phyloP scores from a whole-genome alignment of 1,139 yeast genomes.

The Kodamaea suecica region DNA sequence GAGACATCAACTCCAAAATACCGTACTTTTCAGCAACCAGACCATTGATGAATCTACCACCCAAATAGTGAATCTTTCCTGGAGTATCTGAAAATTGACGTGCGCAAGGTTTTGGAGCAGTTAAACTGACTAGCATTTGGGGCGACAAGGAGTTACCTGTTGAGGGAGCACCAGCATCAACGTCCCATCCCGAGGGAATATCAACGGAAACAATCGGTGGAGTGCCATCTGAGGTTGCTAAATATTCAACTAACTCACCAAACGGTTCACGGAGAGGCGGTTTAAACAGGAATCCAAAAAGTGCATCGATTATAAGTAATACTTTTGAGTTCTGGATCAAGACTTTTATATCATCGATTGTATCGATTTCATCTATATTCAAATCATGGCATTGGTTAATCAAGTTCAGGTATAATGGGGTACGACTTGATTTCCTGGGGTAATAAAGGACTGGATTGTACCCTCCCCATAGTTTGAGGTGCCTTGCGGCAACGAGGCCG shows the following conservation, averaged over 20 bases:
- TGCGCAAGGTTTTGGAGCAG: slow-evolving; percentile 94
- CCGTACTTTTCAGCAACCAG: slow-evolving; percentile 70
- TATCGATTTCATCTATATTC: slow-evolving; percentile 42
- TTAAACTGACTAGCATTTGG: slow-evolving; percentile 68
- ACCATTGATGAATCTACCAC: slow-evolving; percentile 78
- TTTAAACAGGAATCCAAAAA: slow-evolving; percentile 90
- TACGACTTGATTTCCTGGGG: slow-evolving; percentile 55
- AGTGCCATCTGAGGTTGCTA: slow-evolving; percentile 35
- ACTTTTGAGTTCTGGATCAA: slow-evolving; percentile 21
- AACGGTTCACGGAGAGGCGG: slow-evolving; percentile 89
- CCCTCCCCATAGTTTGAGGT: slow-evolving; percentile 70
- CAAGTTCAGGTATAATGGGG: slow-evolving; percentile 43
- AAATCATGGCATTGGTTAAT: slow-evolving; percentile 59
- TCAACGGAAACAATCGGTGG: slow-evolving; percentile 78
- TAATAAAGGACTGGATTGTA: slow-evolving; percentile 69
- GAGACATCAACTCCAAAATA: slow-evolving; percentile 44
- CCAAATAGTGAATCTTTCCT: slow-evolving; percentile 61
- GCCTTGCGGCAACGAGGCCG: slow-evolving; percentile 94
- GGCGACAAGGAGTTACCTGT: slow-evolving; percentile 48
- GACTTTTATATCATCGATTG: slow-evolving; percentile 34
- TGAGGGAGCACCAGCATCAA: slow-evolving; percentile 71
- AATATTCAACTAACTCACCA: slow-evolving; percentile 49
- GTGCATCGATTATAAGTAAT: slow-evolving; percentile 63
- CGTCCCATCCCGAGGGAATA: slow-evolving; percentile 97
- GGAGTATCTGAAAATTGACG: slow-evolving; percentile 31